Base-by-base conservation (phyloP, 2,329 filamentous ascomycete genomes). In the Trichoderma citrinoviride region DNA sequence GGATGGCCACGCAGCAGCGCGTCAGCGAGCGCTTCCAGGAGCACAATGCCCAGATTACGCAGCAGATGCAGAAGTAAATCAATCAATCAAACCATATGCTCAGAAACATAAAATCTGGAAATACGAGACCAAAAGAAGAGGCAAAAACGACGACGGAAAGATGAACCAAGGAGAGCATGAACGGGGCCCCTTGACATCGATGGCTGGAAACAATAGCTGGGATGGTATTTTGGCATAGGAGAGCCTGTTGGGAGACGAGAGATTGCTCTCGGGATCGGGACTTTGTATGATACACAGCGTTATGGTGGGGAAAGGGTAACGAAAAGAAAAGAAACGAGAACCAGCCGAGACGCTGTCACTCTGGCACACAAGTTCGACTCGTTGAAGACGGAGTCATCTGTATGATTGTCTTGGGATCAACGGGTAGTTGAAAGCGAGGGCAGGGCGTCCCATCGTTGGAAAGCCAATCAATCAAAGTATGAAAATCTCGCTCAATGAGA, bases 11-110 rank as follows among this genome's bases (percentile, higher is more conserved):
- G 68, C 92, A 92, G 69, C 92, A 95, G 80, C 89, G 95, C 67
- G 84, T 99, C 72, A 92, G 93, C 73, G 91, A 96, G 80, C 87
- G 95, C 69, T 99, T 98, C 86, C 85, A 87, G 75, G 87, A 89
- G 77, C 84, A 88, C 75, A 89, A 87, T 69, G 82, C 84, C 72
- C 85, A 87, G 81, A 81, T 83, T 67, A 78, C 80, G 72, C 80
- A 85, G 73, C 77, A 79, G 73, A 80, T 83, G 80, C 78, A 79
- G 71, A 76, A 79, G 68, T 79, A 79, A 73, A 40, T 17, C 7
- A 41, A 19, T 8, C 33, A 7, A n/a, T 44, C 43, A 33, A 5
- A 14, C 23, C 21, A 19, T 25, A 43, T n/a, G n/a, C n/a, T n/a
- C 12, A 29, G 14, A 21, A 17, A 37, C 19, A 5, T 33, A 50